These are phyloP conservation scores for Fistulinella cinereoalba DNA, from an alignment of 1,284 basidiomycete species.

Conservation along the genomic window DNA sequence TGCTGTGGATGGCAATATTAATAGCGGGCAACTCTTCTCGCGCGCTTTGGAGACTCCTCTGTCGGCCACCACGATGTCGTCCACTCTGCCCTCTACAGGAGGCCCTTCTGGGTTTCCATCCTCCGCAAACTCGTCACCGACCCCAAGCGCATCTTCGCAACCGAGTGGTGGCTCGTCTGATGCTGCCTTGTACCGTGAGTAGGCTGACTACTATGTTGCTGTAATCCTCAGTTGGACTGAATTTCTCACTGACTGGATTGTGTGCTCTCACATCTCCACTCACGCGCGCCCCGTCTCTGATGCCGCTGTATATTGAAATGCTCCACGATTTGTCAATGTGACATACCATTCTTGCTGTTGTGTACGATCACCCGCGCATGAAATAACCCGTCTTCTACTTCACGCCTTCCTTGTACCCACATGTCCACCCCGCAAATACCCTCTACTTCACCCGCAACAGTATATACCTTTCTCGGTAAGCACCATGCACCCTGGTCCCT, in stretches of 20 bases:
- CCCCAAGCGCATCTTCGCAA: not conserved
- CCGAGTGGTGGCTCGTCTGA: slow-evolving; percentile 7
- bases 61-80: slow-evolving; percentile 11
- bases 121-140: not conserved
- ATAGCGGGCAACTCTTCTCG: slow-evolving; percentile 9
- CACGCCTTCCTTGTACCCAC: not conserved
- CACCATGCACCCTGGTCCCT: not conserved
- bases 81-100: not conserved
- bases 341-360: not conserved
- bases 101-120: not conserved
- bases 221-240: not conserved
- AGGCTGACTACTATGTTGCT: not conserved
- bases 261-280: slow-evolving; percentile 10
- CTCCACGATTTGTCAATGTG: not conserved
- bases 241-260: slow-evolving; percentile 21
- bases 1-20: slow-evolving; percentile 10
- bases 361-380: slow-evolving; percentile 7
- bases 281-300: not conserved
- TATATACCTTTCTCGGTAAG: slow-evolving; percentile 34
- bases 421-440: slow-evolving; percentile 8
- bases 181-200: slow-evolving; percentile 30
- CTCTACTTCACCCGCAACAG: slow-evolving; percentile 15
- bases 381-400: not conserved
- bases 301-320: not conserved
- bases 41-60: slow-evolving; percentile 5